Evolutionary conservation across 805 yeast species (phyloP), one percentile per base, ranked within the genome.

Genomic region (Candida endomychidarum): DNA sequence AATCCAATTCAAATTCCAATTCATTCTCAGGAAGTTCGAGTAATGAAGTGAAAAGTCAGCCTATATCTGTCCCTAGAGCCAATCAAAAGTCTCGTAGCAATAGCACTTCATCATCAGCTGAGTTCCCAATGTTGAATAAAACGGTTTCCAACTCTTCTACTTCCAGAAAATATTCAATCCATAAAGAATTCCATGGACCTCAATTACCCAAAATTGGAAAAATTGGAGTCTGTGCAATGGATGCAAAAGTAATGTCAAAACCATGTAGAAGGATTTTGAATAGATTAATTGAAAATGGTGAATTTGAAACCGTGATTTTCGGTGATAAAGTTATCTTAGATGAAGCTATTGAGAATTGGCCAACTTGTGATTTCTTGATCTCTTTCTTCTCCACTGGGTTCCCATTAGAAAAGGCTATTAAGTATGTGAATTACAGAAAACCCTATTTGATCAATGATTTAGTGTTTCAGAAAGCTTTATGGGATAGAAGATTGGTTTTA

Each of bases 201-300:
- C 72, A 74, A 47, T 54, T 81, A 37, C 87, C 86, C 3, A 80
- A 75, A 49, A 79, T 90, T 48, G 98, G 99, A 27, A 90, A 87
- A 50, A 87, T 93, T 51, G 99, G 99, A 38, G 96, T 93, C 1
- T 93, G 99, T 66, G 99, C 99, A 8, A 90, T 93, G 97, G 99
- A 93, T 62, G 83, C 90, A 43, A 93, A 93, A 62, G 99, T 90
- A 2, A 74, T 95, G 56, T 84, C 95, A 31, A 93, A 93, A 66
- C 99, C 99, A 2, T 91, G 97, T 57, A 72, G 98, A 43, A 86
- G 86, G 46, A 93, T 93, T 48, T 70, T 93, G 53, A 89, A 86
- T 60, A 72, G 96, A 38, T 68, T 93, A 56, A 86, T 91, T 43
- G 95, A 86, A 50, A 81, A 86, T 51, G 97, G 96, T 20, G 98